Base-by-base conservation (phyloP, 345 rosid genomes). In the Theobroma cacao region DNA sequence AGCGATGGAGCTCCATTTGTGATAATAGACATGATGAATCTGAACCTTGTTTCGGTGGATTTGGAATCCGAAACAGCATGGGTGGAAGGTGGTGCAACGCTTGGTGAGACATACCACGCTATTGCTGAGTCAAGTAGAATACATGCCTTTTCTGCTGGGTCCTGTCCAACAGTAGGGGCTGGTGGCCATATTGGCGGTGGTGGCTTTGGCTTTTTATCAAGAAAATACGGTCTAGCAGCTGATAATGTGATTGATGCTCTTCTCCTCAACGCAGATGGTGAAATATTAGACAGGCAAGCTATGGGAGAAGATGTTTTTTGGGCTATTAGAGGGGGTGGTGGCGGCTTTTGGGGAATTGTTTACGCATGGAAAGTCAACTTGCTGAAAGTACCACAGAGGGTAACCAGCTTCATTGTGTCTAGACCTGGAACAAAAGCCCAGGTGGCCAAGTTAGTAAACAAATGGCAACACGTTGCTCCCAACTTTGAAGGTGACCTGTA, bases 251-350 rank as follows among this genome's bases (percentile, higher is more conserved):
- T 85, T 38, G 90, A 90, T 61, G 93, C 89, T 2, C 81, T 80
- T 9, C 82, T 88, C 8, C 45, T 90, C 24, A 87, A 86, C 58
- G 82, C 85, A 0, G 62, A 71, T 0, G 91, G 91, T 3, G 70
- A 61, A 47, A 28, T 86, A 66, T 52, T 84, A 15, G 81, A 90
- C 74, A 73, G 85, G 47, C 18, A 77, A 59, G 59, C 81, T 31
- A 90, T 90, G 93, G 91, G 94, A 24, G 90, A 87, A 76, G 91
- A 88, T 12, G 86, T 88, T 17, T 90, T 88, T 72, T 90, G 94
- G 93, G 91, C 91, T 4, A 84, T 90, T 22, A 80, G 91, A 72
- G 93, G 93, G 0, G 92, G 94, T 0, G 91, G 92, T 0, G 90
- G 89, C 0, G 90, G 90, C 9, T 60, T 84, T 30, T 90, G 90